These are phyloP conservation scores for Plasmodium gonderi DNA, from an alignment of 169 alveolate species.

Conservation along the genomic window DNA sequence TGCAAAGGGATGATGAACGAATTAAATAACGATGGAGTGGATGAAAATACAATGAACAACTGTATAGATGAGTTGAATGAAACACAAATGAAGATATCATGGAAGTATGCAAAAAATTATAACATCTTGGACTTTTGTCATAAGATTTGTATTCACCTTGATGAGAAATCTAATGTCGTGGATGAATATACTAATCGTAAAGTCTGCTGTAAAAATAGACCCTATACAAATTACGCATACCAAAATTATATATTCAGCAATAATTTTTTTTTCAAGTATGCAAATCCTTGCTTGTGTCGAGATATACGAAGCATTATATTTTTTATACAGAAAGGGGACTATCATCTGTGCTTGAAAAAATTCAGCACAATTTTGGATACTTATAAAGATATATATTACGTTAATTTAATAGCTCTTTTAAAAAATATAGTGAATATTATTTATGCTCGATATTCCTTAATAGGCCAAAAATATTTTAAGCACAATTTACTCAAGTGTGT, in stretches of 20 bases:
- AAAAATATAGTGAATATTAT: not conserved
- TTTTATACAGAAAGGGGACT: not conserved
- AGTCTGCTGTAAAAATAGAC: too few relatives aligned
- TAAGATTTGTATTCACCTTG: not conserved
- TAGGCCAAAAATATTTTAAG: not conserved
- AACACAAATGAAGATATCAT: constrained; percentile 9
- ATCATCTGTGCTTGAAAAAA: not conserved
- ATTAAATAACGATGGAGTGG: too few relatives aligned
- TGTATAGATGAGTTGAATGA: not conserved
- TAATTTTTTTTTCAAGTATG: constrained; percentile 23
- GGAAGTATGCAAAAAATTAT: not conserved
- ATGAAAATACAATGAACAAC: not conserved
- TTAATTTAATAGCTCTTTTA: not conserved
- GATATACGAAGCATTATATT: not conserved
- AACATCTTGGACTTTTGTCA: constrained; percentile 47
- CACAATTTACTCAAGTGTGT: not conserved
- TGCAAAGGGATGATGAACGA: too few relatives aligned
- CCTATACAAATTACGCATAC: constrained; percentile 19
- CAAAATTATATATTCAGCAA: constrained; percentile 43
- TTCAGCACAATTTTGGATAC: not conserved
- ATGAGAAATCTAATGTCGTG: too few relatives aligned
- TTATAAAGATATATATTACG: constrained; percentile 21
- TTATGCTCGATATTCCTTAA: not conserved
- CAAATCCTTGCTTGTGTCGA: not conserved
- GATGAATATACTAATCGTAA: too few relatives aligned